Evolutionary conservation across 2,329 filamentous ascomycete species (phyloP).

Genomic region (Fusarium subglutinans): DNA sequence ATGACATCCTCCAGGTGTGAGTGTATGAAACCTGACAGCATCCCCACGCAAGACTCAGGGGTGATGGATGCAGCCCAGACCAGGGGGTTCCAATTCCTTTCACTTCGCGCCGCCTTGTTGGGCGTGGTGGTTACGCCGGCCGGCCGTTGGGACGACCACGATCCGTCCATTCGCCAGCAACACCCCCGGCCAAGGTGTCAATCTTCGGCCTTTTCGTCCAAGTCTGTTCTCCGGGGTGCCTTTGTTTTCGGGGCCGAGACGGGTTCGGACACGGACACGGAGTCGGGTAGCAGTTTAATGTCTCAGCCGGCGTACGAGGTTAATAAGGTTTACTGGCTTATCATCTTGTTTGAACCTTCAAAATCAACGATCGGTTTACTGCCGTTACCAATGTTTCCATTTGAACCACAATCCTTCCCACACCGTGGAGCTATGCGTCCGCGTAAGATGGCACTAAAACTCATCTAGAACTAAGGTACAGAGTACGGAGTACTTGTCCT

Average conservation of each 20-base stretch:
- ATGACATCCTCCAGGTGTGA: background rate
- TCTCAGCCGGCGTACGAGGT: background rate
- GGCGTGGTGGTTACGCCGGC: slow-evolving; percentile 31
- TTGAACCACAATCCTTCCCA: background rate
- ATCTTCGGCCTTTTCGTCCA: slow-evolving; percentile 24
- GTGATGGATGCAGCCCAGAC: background rate
- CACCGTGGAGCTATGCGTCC: background rate
- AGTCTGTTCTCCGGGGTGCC: slow-evolving; percentile 14
- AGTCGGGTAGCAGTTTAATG: background rate
- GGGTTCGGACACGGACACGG: slow-evolving; percentile 6
- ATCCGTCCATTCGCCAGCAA: slow-evolving; percentile 29
- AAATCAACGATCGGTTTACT: background rate
- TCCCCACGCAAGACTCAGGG: slow-evolving; percentile 1
- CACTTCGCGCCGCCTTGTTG: slow-evolving; percentile 24
- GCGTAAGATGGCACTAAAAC: background rate
- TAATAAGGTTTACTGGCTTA: background rate
- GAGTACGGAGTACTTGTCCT: background rate
- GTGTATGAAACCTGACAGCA: background rate
- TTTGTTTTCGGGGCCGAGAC: slow-evolving; percentile 20
- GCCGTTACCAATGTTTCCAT: background rate
- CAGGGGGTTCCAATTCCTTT: background rate
- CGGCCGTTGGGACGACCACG: slow-evolving; percentile 33
- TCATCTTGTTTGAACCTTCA: background rate
- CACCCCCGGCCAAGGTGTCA: slow-evolving; percentile 6
- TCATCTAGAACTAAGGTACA: background rate